A percentile compares a stretch with the other conserved stretches of the same genome.
Conservation (phyloP, 2,329 filamentous ascomycete species). For the Aspergillus transmontanensis region DNA sequence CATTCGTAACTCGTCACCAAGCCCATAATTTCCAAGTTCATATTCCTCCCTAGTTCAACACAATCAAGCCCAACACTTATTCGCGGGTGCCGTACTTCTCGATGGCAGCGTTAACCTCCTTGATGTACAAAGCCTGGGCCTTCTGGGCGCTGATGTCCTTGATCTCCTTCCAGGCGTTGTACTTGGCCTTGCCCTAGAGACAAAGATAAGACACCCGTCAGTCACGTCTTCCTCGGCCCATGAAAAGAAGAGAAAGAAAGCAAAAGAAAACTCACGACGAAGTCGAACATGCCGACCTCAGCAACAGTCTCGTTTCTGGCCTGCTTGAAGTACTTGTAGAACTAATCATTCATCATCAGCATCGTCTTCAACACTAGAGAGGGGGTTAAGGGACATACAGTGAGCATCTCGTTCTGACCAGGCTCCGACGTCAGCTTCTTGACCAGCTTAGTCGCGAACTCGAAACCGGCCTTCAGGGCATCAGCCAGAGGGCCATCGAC, state of each 20-base stretch:
- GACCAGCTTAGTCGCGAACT: conserved; percentile 34
- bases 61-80: background rate
- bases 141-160: conserved; percentile 64
- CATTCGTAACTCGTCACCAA: conserved; percentile 8
- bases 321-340: conserved; percentile 26
- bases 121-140: conserved; percentile 77
- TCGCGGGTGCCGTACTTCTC: conserved; percentile 58
- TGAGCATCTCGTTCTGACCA: conserved; percentile 28
- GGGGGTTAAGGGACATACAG: conserved; percentile 30
- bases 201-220: conserved; percentile 7
- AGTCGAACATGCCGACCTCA: conserved; percentile 19
- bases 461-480: conserved; percentile 32
- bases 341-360: conserved; percentile 2
- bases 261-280: conserved; percentile 19
- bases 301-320: conserved; percentile 15
- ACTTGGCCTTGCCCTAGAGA: conserved; percentile 74
- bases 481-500: conserved; percentile 21
- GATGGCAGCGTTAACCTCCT: conserved; percentile 72
- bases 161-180: conserved; percentile 72
- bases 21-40: background rate
- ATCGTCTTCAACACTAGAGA: background rate
- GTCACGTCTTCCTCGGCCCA: background rate
- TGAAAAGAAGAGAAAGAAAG: background rate
- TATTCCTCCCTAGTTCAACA: conserved; percentile 2
- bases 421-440: conserved; percentile 31